Evolutionary conservation across 2,329 filamentous ascomycete genomes (phyloP), one percentile per base, ranked within the genome.

Genomic region (Phoma herbarum): DNA sequence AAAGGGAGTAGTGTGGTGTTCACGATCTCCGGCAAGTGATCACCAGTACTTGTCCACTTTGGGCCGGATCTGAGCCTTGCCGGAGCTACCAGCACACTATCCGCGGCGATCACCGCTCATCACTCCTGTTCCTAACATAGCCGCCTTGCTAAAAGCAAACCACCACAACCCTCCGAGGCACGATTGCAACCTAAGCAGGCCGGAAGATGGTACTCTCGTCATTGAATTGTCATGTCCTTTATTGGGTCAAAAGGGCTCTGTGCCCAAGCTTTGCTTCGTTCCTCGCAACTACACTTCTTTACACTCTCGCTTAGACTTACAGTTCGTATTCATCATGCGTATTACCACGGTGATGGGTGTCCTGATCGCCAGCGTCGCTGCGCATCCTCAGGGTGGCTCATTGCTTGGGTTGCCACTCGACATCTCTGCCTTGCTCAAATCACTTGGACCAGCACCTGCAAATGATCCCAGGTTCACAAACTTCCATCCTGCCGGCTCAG

Each of bases 401-500:
- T 44, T 64, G 5, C 23, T 68, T 1, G 57, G 49, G 1, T 46
- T 66, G 6, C 59, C 63, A 1, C 42, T 56, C 8, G 59, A 62
- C 33, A 61, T 66, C 16, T 52, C 12, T 10, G 42, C 20, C 0
- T 33, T 68, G 1, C 59, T 68, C 7, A 42, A 58, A 4, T 52
- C 58, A 2, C 51, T 68, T 7, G 18, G 37, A 4, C 65, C 65
- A 8, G 60, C 61, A 14, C 29, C 60, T 1, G 46, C 48, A 3
- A 60, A 52, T 20, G 65, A 68, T 41, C 49, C 63, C 4, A 50
- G 65, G 2, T 68, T 66, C 18, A 61, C 37, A 18, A 52, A 45
- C 26, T 66, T 53, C 39, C 42, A 58, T 10, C 58, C 62, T 9
- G 47, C 63, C 0, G 57, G 62, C 6, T 35, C 35, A 6, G 51